These are phyloP conservation scores for Oryza punctata DNA, from an alignment of 176 grass and related monocot genomes.

Conservation along the genomic window DNA sequence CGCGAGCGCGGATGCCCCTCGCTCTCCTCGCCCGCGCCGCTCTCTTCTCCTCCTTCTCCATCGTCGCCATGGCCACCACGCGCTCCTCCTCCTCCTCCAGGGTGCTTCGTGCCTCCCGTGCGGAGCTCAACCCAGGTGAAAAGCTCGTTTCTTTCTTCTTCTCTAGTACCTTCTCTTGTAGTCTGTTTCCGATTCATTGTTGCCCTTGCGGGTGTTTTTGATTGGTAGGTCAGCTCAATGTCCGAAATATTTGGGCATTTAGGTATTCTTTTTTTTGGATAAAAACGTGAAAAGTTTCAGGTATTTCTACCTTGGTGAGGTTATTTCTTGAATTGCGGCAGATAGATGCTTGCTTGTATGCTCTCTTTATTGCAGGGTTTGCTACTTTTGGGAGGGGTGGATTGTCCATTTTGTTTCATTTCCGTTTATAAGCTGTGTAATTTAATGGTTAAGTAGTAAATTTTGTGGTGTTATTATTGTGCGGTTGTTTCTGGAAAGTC, in stretches of 20 bases:
- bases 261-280: not conserved
- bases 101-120: constrained; percentile 8
- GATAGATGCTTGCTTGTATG: not conserved
- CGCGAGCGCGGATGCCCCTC: not conserved
- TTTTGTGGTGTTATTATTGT: not conserved
- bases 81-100: constrained; percentile 41
- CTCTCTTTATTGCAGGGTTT: not conserved
- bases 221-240: not conserved
- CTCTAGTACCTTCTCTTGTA: not conserved
- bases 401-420: not conserved
- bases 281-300: not conserved
- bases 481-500: not conserved
- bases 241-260: not conserved
- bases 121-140: constrained; percentile 25
- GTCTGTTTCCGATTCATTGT: not conserved
- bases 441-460: not conserved
- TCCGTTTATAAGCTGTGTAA: not conserved
- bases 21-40: not conserved
- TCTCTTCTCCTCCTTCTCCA: not conserved
- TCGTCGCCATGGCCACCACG: constrained; percentile 28
- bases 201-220: not conserved
- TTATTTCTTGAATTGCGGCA: constrained; percentile 14
- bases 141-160: not conserved
- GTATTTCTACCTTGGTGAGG: not conserved
- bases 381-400: not conserved